Evolutionary conservation across 768 basidiomycete species (phyloP).

Genomic region (Auricularia sp.): DNA sequence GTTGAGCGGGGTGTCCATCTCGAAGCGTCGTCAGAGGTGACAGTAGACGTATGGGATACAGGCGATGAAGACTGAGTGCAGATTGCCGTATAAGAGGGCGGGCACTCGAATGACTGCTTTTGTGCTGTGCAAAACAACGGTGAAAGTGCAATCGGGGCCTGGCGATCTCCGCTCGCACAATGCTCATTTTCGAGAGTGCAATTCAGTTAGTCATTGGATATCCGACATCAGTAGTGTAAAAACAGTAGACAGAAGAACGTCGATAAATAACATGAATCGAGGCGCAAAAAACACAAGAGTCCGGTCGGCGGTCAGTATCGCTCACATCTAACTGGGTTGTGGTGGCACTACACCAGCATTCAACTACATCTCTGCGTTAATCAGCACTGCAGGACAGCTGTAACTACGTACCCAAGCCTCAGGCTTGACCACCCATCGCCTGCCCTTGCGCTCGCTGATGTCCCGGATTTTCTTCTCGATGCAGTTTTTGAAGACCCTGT

Average conservation of each 20-base stretch:
- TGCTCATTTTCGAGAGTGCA: no score
- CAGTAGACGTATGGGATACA: neutral
- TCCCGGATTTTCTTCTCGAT: conserved; percentile 35
- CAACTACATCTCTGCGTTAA: no score
- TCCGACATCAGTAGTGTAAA: neutral
- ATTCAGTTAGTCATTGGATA: no score
- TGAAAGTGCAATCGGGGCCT: neutral
- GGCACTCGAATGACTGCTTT: neutral
- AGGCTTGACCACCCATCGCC: conserved; percentile 60
- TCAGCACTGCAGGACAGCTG: neutral
- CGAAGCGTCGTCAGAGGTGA: neutral
- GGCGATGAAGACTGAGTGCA: neutral
- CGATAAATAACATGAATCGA: no score
- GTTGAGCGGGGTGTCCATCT: conserved; percentile 8
- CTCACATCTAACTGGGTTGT: no score
- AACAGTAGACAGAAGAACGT: neutral
- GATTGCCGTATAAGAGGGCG: neutral
- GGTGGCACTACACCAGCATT: no score
- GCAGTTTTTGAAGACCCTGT: conserved; percentile 67
- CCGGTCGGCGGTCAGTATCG: no score
- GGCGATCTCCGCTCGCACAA: neutral
- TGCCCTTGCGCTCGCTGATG: conserved; percentile 16
- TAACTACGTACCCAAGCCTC: conserved; percentile 8
- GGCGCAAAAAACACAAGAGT: no score
- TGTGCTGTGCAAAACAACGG: neutral